Evolutionary conservation across 2,329 filamentous ascomycete species (phyloP).

Genomic region (Hypocrella siamensis): DNA sequence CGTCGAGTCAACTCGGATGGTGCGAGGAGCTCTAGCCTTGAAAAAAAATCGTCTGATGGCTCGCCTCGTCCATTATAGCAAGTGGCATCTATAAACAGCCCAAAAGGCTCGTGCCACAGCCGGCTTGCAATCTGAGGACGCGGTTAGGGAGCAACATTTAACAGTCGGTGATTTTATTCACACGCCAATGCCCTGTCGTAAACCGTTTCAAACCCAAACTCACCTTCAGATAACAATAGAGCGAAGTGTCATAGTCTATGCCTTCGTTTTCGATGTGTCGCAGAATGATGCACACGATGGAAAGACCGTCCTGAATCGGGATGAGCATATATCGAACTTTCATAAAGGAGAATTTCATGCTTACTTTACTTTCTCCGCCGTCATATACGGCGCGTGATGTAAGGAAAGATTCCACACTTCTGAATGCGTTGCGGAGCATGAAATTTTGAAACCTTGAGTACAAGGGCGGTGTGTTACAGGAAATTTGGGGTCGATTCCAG

Average conservation of each 20-base stretch:
- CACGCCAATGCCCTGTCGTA: too few species aligned
- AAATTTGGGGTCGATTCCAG: conserved; percentile 53
- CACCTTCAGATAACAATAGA: conserved; percentile 55
- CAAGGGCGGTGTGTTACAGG: conserved; percentile 42
- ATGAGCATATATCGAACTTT: conserved; percentile 3
- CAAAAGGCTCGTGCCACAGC: conserved; percentile 54
- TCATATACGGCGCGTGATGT: conserved; percentile 53
- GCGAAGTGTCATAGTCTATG: conserved; percentile 48
- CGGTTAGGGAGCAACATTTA: too few species aligned
- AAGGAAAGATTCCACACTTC: conserved; percentile 47
- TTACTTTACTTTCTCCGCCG: conserved; percentile 51
- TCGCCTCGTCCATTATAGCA: conserved; percentile 55
- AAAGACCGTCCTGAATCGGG: conserved; percentile 43
- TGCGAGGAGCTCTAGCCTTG: conserved; percentile 45
- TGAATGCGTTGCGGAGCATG: conserved; percentile 54
- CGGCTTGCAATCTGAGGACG: conserved; percentile 46
- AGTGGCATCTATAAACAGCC: conserved; percentile 51
- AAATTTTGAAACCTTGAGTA: conserved; percentile 59
- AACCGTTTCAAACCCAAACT: conserved; percentile 4
- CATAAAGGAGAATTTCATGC: background rate
- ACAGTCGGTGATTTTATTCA: conserved; percentile 1
- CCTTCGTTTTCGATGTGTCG: conserved; percentile 50
- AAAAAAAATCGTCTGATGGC: conserved; percentile 48
- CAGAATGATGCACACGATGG: conserved; percentile 53
- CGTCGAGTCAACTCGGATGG: conserved; percentile 45